Base-by-base conservation (phyloP, 306 rosid genomes). In the Trifolium dubium region DNA sequence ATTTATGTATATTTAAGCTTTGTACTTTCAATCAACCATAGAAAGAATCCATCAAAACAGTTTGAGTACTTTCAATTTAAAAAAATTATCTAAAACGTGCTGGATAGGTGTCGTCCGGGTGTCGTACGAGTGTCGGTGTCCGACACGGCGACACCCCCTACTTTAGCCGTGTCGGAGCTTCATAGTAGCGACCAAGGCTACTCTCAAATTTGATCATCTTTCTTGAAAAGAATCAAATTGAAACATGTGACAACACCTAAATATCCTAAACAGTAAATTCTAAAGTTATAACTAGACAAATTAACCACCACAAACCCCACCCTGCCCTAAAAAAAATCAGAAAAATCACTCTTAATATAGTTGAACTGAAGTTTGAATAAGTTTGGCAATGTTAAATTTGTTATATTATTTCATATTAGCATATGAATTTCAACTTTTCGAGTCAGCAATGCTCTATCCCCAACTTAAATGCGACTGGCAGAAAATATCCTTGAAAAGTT, bases 401-500 rank as follows among this genome's bases (percentile, higher is more conserved):
- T 39, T 19, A 44, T 28, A 41, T 17, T 56, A 9, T 66, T 65
- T 39, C 53, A 54, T 55, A 51, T 19, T 63, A 51, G 18, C 15
- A 4, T 23, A 23, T 1, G 23, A 23, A 23, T 23, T 23, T 23
- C 23, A 23, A 23, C 23, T 23, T 23, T 23, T 23, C 1, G 1
- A 23, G 23, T 1, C 23, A 23, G 23, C 23, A 63, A 41, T 74
- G 46, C 61, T 54, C 77, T 53, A 23, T 62, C 9, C 40, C 77
- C 17, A 12, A 64, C 65, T 65, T 68, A 67, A 43, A 73, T 59
- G 43, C 35, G 0, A 28, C 39, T n/a, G 31, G 23, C 51, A 58
- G 34, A 69, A 55, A 67, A n/a, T n/a, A 9, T 62, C n/a, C 44
- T 10, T 17, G 54, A 68, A 28, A 56, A 80, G 47, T 39, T 60